Evolutionary conservation across 805 yeast genomes (phyloP), one percentile per base, ranked within the genome.

Genomic region (Sugiyamaella marilandica): DNA sequence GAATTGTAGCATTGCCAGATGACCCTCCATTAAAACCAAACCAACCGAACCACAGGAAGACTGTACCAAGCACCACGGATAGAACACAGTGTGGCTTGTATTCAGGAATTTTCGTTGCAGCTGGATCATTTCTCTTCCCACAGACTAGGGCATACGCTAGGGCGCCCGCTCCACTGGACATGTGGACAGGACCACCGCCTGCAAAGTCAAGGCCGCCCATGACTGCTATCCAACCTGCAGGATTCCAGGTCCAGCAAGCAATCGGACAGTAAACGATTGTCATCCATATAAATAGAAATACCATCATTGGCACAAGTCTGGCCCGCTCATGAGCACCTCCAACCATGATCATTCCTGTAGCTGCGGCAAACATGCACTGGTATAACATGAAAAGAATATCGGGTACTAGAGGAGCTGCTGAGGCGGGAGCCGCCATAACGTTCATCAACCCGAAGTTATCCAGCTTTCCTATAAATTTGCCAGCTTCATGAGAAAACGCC

Each of bases 301-400:
- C 81, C 92, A 94, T 87, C 92, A 91, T 87, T 56, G 99, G 98
- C 39, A 92, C 92, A 59, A 94, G 80, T 65, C 98, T 80, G 14
- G 96, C 97, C 70, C 99, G 83, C 74, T 94, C 99, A 70, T 95
- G 88, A 50, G 97, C 97, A 71, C 97, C 99, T 69, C 99, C 99
- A 45, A 91, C 79, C 95, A 92, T 84, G 72, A 94, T 80, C 66
- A 87, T 85, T 58, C 95, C 97, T 31, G 98, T 90, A 47, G 85
- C 85, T 68, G 85, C 82, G 43, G 98, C 98, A 65, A 94, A 94
- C 97, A 89, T 89, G 66, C 97, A 95, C 74, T 92, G 98, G 81
- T 83, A 92, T 57, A 87, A 84, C 65, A 90, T 84, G 73, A 85
- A 92, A 55, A 92, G 78, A 52, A 92, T 84, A 67, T 91, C 97